These are phyloP conservation scores for Heterobasidion occidentale DNA, from an alignment of 1,284 basidiomycete genomes.

Conservation along the genomic window DNA sequence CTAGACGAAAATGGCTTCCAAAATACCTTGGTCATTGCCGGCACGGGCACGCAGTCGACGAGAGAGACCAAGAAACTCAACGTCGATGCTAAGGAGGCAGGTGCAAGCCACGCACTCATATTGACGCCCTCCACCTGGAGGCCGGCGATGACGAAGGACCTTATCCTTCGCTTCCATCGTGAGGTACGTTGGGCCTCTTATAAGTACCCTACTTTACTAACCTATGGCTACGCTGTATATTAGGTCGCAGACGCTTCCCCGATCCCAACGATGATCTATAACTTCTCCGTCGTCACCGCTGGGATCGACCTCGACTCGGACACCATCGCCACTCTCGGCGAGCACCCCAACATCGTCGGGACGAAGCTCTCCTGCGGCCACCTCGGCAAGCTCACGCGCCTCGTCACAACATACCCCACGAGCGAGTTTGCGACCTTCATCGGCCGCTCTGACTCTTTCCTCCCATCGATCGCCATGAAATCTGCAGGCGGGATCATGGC, in stretches of 20 bases:
- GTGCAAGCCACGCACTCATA: conserved; percentile 74
- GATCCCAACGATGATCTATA: conserved; percentile 86
- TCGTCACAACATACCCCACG: conserved; percentile 48
- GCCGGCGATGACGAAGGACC: conserved; percentile 51
- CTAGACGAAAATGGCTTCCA: conserved; percentile 69
- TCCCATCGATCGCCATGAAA: conserved; percentile 61
- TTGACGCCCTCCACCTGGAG: conserved; percentile 67
- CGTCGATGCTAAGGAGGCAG: conserved; percentile 70
- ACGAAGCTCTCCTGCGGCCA: conserved; percentile 83
- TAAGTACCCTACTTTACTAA: not conserved
- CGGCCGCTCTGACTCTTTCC: conserved; percentile 58
- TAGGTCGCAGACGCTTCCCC: conserved; percentile 79
- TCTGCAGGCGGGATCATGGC: conserved; percentile 69
- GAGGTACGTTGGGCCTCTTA: conserved; percentile 30
- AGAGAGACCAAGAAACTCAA: conserved; percentile 79
- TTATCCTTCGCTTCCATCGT: conserved; percentile 56
- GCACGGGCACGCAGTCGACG: conserved; percentile 78
- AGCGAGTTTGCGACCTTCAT: conserved; percentile 56
- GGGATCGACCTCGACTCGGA: conserved; percentile 87
- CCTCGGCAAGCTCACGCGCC: conserved; percentile 77
- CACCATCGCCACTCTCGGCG: conserved; percentile 60
- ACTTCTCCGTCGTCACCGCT: conserved; percentile 78
- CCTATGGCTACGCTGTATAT: conserved; percentile 9
- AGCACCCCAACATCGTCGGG: conserved; percentile 86
- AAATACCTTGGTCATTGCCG: conserved; percentile 70